A percentile compares a stretch with the other conserved stretches of the same genome.
These are phyloP conservation scores for Phytophthora tentaculata DNA, from an alignment of 352 stramenopile genomes.

Conservation along the genomic window DNA sequence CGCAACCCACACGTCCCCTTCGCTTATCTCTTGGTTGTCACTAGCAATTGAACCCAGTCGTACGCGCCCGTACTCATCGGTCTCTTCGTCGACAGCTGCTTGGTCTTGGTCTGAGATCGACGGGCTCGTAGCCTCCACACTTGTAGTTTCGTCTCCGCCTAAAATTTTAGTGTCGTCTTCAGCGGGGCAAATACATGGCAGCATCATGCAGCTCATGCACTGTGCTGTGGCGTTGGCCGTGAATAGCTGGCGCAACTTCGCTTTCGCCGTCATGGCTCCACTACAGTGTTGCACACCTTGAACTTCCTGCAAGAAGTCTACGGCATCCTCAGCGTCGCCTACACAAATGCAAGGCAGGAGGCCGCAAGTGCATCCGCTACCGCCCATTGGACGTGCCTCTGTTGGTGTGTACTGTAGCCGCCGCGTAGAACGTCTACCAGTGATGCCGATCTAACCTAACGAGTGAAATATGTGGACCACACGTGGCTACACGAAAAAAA, in stretches of 20 bases:
- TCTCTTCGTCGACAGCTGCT: constrained; percentile 35
- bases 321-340: constrained; percentile 38
- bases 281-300: neutral
- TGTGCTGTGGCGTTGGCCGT: constrained; percentile 59
- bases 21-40: constrained; percentile 1
- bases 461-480: neutral
- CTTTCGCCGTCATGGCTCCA: constrained; percentile 12
- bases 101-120: constrained; percentile 30
- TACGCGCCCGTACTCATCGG: constrained; percentile 66
- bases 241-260: constrained; percentile 62
- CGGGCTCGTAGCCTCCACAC: constrained; percentile 47
- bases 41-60: constrained; percentile 31
- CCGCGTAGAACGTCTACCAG: constrained; percentile 5
- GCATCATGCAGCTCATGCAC: constrained; percentile 77
- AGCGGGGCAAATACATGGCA: constrained; percentile 78
- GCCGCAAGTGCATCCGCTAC: constrained; percentile 57
- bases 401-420: constrained; percentile 4
- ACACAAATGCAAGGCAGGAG: constrained; percentile 81
- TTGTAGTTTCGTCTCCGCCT: constrained; percentile 53
- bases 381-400: constrained; percentile 11
- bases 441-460: constrained; percentile 8
- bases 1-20: constrained; percentile 63
- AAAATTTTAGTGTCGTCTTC: constrained; percentile 46
- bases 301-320: constrained; percentile 24
- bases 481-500: neutral